A percentile compares a stretch with the other conserved stretches of the same genome.
Conservation (phyloP, 2,329 filamentous ascomycete genomes). For the Emergomyces orientalis region DNA sequence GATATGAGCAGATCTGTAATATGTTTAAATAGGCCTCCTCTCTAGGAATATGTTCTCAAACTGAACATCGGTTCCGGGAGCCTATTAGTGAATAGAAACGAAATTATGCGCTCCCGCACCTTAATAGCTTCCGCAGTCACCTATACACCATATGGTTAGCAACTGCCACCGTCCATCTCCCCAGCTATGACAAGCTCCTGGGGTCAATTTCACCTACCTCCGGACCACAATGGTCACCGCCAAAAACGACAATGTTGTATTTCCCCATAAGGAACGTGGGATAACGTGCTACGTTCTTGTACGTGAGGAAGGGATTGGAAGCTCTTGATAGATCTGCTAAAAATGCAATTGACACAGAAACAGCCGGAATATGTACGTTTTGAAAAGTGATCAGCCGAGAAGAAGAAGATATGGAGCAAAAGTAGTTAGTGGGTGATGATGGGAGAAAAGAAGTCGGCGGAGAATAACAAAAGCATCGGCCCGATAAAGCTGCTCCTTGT, state of each 20-base stretch:
- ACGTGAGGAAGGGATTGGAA: not conserved
- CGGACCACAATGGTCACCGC: slow-evolving; percentile 74
- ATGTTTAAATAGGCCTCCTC: not conserved
- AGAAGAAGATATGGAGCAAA: too few relatives aligned
- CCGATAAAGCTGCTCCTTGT: not conserved
- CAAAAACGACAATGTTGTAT: slow-evolving; percentile 73
- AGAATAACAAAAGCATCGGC: not conserved
- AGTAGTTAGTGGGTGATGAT: not conserved
- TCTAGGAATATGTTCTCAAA: not conserved
- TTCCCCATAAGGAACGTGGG: slow-evolving; percentile 12
- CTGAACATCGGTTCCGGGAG: not conserved
- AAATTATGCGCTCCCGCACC: slow-evolving; percentile 37
- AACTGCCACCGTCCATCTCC: not conserved
- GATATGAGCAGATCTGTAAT: not conserved
- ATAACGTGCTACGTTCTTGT: not conserved
- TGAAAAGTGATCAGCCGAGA: not conserved
- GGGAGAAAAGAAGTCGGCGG: too few relatives aligned
- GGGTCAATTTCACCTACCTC: slow-evolving; percentile 25
- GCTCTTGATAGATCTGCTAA: not conserved
- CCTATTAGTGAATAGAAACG: not conserved
- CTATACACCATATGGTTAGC: slow-evolving; percentile 34
- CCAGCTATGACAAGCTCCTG: not conserved
- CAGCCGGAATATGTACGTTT: not conserved
- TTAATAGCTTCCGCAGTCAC: slow-evolving; percentile 79
- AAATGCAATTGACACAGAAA: not conserved